Base-by-base conservation (phyloP, 2,329 filamentous ascomycete genomes). In the Huntiella abstrusa region DNA sequence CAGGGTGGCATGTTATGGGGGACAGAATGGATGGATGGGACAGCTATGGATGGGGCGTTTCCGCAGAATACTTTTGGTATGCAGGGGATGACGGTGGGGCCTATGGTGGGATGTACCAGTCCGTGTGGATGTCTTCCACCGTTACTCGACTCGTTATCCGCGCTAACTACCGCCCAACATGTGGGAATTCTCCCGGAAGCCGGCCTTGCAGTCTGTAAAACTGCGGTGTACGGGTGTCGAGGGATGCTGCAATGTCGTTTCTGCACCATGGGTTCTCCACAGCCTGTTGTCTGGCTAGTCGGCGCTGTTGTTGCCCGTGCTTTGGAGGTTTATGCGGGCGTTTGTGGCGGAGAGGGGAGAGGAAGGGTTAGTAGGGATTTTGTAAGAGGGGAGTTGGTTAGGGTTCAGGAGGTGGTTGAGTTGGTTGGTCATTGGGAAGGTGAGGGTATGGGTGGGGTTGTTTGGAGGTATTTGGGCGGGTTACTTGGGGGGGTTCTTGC, bases 221-320 rank as follows among this genome's bases (percentile, higher is more conserved):
- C 64, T 49, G 68, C 68, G 0, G 63, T 71, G 10, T 64, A 68
- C 37, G 62, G 59, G n/a, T 70, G 68, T 49, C 60, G 62, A 1
- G 56, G 59, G 1, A 67, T 71, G 64, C 59, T 71, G 3, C 56
- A 58, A 15, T 71, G 68, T 53, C 45, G 56, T 0, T 57, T 57
- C 17, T 71, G 68, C 54, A 64, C 69, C 47, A 58, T 59, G 10
- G 61, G 62, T 1, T 64, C 62, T 2, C 32, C 7, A n/a, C 63
- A 66, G 41, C 68, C 66, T 1, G 59, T 62, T 0, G 62, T 63
- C 4, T 70, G 69, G 67, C 59, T 71, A 0, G 58, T 28, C 8
- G 22, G 22, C 6, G 22, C 22, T 3, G 22, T 28, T 7, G 22
- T 28, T 28, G 22, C 22, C 6, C 6, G 22, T 7, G 22, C 22